Base-by-base conservation (phyloP, 1,139 yeast species). In the Candida buenavistaensis region DNA sequence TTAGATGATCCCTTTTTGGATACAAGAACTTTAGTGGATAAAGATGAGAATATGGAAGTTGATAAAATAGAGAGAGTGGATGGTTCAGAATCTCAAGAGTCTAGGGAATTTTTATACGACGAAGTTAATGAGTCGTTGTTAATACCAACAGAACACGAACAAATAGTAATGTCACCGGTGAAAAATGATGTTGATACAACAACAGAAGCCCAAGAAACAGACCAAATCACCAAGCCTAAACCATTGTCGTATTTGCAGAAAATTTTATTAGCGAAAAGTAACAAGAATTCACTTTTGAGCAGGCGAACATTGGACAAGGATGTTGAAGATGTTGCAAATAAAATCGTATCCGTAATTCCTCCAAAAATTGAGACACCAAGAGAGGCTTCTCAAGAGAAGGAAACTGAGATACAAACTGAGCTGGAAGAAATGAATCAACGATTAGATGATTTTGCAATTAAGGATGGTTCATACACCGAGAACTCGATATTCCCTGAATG, bases 191-290 rank as follows among this genome's bases (percentile, higher is more conserved):
- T n/a, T n/a, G n/a, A n/a, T n/a, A n/a, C n/a, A n/a, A n/a, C n/a
- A n/a, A n/a, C n/a, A n/a, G n/a, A n/a, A n/a, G n/a, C n/a, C n/a
- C 24, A 14, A 30, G 20, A 28, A 10, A 9, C 11, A 3, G 14
- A 16, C 2, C 22, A 26, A 7, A 11, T 6, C 8, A 17, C 17
- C 10, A 23, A 32, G 23, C 40, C 37, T 11, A 42, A 26, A 34
- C 40, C 46, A 14, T 32, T 48, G 26, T 48, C 72, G 0, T 65
- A 64, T 38, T 49, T 65, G 23, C 70, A 65, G 30, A 44, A 44
- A 20, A 42, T 44, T 10, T 26, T 44, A 14, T 26, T 33, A 14
- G 30, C 43, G 2, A 37, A 39, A 25, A 27, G 37, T 16, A 26
- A 36, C 12, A 30, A 19, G 10, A 21, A 23, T 10, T 30, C 33